Conservation (phyloP, 78 protist genomes). For the Polysphondylium violaceum region DNA sequence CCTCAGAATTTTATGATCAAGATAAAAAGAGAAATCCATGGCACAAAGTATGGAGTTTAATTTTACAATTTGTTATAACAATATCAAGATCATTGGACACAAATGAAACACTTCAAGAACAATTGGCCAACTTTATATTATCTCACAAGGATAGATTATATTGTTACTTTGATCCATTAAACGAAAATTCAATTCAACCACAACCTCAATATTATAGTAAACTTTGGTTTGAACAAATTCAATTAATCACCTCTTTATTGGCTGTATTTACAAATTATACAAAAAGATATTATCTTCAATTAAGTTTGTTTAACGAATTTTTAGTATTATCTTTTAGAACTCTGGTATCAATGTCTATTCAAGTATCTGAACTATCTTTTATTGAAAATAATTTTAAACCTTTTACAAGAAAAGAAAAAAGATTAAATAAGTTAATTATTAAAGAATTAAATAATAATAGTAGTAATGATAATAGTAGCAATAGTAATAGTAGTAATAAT, state of each 20-base stretch:
- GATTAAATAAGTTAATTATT: background rate
- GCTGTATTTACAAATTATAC: conserved; percentile 42
- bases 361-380: conserved; percentile 13
- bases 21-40: conserved; percentile 26
- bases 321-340: background rate
- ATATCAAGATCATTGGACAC: conserved; percentile 11
- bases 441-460: background rate
- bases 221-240: conserved; percentile 38
- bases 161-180: conserved; percentile 20
- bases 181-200: conserved; percentile 4
- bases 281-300: conserved; percentile 33
- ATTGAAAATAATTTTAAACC: conserved; percentile 50
- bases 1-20: background rate
- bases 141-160: conserved; percentile 67
- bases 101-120: conserved; percentile 34
- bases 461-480: background rate
- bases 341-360: background rate
- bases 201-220: conserved; percentile 22
- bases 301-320: conserved; percentile 19
- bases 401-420: conserved; percentile 42
- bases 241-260: conserved; percentile 3
- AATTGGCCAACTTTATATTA: conserved; percentile 15
- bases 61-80: conserved; percentile 11
- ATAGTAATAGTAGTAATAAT: background rate
- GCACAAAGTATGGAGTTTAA: conserved; percentile 31